Percentiles rank a stretch among this genome's conserved stretches.
phyloP scores from a whole-genome alignment of 2,329 filamentous ascomycete genomes.

The Rugonectria rugulosa region DNA sequence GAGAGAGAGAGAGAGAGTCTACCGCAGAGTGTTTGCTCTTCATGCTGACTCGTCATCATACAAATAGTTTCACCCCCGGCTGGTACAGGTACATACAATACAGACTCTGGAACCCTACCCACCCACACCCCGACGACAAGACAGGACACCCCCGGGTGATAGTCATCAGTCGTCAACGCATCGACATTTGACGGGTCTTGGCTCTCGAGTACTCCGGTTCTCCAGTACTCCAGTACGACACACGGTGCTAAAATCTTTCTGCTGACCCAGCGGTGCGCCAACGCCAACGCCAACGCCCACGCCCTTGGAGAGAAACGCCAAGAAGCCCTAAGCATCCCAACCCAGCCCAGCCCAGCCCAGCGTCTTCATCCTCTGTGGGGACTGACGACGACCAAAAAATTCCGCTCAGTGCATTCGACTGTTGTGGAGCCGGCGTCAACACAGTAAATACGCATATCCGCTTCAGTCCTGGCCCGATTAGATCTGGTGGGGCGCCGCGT shows the following conservation, averaged over 20 bases:
- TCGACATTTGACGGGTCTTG: constrained; percentile 22
- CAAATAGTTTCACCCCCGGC: constrained; percentile 20
- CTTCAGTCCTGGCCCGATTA: constrained; percentile 37
- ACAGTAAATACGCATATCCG: constrained; percentile 31
- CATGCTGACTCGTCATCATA: constrained; percentile 21
- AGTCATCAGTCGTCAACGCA: constrained; percentile 22
- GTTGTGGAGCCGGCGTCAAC: constrained; percentile 36
- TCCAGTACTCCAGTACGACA: no score
- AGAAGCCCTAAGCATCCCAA: constrained; percentile 30
- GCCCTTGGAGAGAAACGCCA: constrained; percentile 34
- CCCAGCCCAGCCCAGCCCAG: no score
- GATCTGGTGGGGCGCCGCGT: constrained; percentile 40
- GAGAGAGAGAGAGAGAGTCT: no score
- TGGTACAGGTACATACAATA: no score
- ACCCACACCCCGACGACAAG: constrained; percentile 16
- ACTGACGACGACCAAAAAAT: constrained; percentile 37
- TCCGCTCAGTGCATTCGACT: constrained; percentile 35
- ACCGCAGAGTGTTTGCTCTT: no score
- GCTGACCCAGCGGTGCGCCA: no score
- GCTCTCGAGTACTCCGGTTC: no score
- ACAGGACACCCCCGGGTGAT: constrained; percentile 10
- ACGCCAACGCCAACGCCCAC: no score
- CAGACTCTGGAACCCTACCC: constrained; percentile 10
- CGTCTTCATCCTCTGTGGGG: constrained; percentile 30
- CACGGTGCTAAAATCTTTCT: constrained; percentile 19